Conservation (phyloP, 2,329 filamentous ascomycete species). For the Ophiostoma fasciatum region DNA sequence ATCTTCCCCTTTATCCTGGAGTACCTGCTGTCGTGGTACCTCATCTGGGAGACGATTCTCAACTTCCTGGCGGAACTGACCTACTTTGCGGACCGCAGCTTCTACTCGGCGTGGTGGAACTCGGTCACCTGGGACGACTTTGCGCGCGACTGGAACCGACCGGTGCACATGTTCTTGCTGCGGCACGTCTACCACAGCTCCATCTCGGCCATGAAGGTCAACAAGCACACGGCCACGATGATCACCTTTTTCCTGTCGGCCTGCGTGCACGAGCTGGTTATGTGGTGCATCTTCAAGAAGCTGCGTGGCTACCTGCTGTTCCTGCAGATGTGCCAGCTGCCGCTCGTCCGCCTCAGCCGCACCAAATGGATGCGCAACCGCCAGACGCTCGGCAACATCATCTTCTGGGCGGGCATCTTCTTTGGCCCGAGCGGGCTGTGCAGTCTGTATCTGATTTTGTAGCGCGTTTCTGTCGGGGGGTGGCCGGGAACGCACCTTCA, state of each 20-base stretch:
- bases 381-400: conserved; percentile 52
- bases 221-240: conserved; percentile 56
- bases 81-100: conserved; percentile 61
- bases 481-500: too few species aligned
- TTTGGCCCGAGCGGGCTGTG: conserved; percentile 56
- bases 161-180: conserved; percentile 63
- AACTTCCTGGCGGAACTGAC: conserved; percentile 67
- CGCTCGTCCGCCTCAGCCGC: conserved; percentile 51
- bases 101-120: conserved; percentile 54
- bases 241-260: conserved; percentile 62
- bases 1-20: conserved; percentile 69
- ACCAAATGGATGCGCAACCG: conserved; percentile 49
- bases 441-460: conserved; percentile 45
- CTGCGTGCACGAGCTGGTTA: conserved; percentile 59
- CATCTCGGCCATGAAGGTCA: conserved; percentile 57
- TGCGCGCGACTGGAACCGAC: conserved; percentile 63
- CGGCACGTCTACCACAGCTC: conserved; percentile 68
- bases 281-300: conserved; percentile 71
- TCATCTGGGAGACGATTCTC: conserved; percentile 64
- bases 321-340: conserved; percentile 62
- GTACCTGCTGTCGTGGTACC: conserved; percentile 63
- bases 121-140: conserved; percentile 57
- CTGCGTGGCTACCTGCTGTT: conserved; percentile 57
- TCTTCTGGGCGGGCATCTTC: conserved; percentile 70
- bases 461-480: too few species aligned